phyloP scores from a whole-genome alignment of 2,329 filamentous ascomycete species.

The Nemania sp. region DNA sequence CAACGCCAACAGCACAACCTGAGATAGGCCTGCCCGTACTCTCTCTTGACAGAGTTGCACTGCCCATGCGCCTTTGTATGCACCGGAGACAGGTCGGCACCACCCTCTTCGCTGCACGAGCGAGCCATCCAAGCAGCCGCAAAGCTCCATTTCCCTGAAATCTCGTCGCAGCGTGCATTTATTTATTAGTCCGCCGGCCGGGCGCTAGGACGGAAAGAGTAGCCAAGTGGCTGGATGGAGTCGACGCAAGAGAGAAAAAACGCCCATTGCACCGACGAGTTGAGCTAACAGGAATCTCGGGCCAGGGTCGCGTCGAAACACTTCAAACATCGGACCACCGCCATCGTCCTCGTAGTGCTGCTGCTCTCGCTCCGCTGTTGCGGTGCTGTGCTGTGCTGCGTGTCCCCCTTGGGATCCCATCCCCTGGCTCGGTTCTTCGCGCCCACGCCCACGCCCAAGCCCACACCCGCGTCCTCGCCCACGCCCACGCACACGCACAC shows the following conservation, averaged over 20 bases:
- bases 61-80: constrained; percentile 14
- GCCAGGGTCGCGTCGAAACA: constrained; percentile 44
- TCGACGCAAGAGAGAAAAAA: constrained; percentile 37
- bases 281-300: constrained; percentile 43
- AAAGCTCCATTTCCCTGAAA: constrained; percentile 37
- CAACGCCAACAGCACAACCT: neutral
- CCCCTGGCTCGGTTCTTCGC: constrained; percentile 25
- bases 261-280: constrained; percentile 39
- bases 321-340: constrained; percentile 42
- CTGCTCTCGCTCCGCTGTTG: constrained; percentile 29
- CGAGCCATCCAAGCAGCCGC: constrained; percentile 40
- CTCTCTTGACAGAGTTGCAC: neutral
- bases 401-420: constrained; percentile 29
- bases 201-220: constrained; percentile 40
- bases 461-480: too few relatives aligned
- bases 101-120: constrained; percentile 31
- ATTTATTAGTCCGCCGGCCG: constrained; percentile 28
- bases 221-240: constrained; percentile 31
- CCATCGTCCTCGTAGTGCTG: constrained; percentile 29
- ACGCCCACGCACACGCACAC: constrained; percentile 3
- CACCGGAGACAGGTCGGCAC: constrained; percentile 21
- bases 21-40: neutral
- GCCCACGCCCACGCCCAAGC: constrained; percentile 1
- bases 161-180: constrained; percentile 34
- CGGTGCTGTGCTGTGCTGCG: constrained; percentile 29